Conservation (phyloP, 192 early-diverging fungal species). For the Coemansia sp. region DNA sequence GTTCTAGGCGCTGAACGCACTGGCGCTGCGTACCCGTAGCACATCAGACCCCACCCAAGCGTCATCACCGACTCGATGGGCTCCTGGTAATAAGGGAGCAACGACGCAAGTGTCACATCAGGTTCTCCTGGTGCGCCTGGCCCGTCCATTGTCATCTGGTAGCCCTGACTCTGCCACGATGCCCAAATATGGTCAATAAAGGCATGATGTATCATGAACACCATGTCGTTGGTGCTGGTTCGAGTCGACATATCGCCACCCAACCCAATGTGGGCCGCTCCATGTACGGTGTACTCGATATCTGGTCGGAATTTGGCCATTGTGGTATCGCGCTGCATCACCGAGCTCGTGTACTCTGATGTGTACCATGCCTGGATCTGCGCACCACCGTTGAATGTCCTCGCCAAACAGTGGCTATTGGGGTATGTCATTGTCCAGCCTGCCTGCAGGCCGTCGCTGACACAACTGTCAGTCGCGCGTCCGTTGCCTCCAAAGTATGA, state of each 20-base stretch:
- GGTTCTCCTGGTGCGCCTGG: background rate
- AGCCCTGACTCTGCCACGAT: constrained; percentile 53
- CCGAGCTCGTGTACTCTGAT: constrained; percentile 46
- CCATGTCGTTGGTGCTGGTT: constrained; percentile 56
- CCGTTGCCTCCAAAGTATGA: constrained; percentile 51
- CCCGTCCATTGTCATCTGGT: constrained; percentile 47
- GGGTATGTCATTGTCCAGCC: constrained; percentile 36
- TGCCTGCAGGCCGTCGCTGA: constrained; percentile 33
- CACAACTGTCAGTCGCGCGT: constrained; percentile 33
- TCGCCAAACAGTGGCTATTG: constrained; percentile 42
- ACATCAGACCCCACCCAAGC: constrained; percentile 56
- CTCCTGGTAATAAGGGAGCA: constrained; percentile 38
- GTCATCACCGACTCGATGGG: constrained; percentile 49
- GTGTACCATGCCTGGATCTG: constrained; percentile 42
- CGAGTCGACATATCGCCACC: constrained; percentile 54
- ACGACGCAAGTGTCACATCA: background rate
- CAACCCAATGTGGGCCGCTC: constrained; percentile 41
- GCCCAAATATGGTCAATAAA: constrained; percentile 57
- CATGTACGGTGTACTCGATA: constrained; percentile 56
- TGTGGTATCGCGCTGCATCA: constrained; percentile 29
- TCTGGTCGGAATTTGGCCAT: constrained; percentile 49
- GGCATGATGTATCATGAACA: constrained; percentile 57
- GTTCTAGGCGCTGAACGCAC: constrained; percentile 14
- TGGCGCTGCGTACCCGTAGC: constrained; percentile 50
- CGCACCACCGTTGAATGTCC: constrained; percentile 51